These are phyloP conservation scores for Cerrena zonata DNA, from an alignment of 1,284 basidiomycete genomes.

Conservation along the genomic window DNA sequence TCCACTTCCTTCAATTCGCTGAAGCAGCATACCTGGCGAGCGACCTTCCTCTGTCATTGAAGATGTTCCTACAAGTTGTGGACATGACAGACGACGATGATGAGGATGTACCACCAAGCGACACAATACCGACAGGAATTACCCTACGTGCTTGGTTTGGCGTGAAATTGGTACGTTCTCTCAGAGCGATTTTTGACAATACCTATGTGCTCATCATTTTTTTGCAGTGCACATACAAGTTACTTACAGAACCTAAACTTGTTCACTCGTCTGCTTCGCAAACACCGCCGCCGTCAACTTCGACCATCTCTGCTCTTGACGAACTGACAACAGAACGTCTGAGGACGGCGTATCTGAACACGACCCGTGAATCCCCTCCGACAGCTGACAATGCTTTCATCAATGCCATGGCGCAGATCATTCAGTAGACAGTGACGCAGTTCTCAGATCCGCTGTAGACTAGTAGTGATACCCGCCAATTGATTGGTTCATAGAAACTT, in stretches of 20 bases:
- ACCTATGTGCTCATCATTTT: neutral
- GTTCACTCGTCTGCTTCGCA: conserved; percentile 46
- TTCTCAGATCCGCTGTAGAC: neutral
- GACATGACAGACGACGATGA: conserved; percentile 77
- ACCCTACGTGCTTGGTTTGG: conserved; percentile 79
- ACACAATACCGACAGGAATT: conserved; percentile 50
- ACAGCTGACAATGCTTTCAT: conserved; percentile 21
- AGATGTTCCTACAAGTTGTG: conserved; percentile 74
- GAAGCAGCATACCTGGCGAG: conserved; percentile 82
- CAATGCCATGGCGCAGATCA: conserved; percentile 21
- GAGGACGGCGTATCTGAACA: conserved; percentile 44
- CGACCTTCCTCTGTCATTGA: conserved; percentile 72
- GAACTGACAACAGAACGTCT: conserved; percentile 70
- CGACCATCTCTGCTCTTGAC: conserved; percentile 48
- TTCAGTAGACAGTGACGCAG: conserved; percentile 11
- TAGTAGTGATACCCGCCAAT: neutral
- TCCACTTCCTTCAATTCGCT: conserved; percentile 76
- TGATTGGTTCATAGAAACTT: neutral
- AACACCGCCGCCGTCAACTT: conserved; percentile 46
- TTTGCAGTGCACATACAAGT: conserved; percentile 52
- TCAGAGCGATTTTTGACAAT: neutral
- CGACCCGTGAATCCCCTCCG: conserved; percentile 26
- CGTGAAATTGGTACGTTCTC: conserved; percentile 66
- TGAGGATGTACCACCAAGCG: conserved; percentile 30
- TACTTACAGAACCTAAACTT: conserved; percentile 36